Evolutionary conservation across 2,329 filamentous ascomycete species (phyloP), one percentile per base, ranked within the genome.

Genomic region (Colletotrichum tofieldiae): DNA sequence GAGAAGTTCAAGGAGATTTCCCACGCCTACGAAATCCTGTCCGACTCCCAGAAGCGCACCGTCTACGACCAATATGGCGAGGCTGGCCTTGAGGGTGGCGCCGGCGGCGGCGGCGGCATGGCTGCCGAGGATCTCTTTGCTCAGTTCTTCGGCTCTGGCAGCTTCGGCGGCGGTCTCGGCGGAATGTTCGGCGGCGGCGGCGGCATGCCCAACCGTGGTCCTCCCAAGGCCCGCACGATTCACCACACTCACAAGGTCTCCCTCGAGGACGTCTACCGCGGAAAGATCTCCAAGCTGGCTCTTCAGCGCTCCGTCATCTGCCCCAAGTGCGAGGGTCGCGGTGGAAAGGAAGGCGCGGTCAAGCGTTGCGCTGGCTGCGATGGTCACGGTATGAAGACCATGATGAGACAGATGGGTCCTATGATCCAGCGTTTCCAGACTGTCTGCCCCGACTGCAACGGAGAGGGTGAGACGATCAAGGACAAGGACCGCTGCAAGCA

Each of bases 381-480:
- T 79, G 96, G 96, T 76, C 91, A 93, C 75, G 96, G 96, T 84
- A 98, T 98, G 94, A 98, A 98, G 93, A 98, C 94, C 51, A 98
- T 99, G 96, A 98, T 99, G 96, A 93, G 97, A 82, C 96, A 99
- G 86, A 98, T 99, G 95, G 96, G 96, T 63, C 96, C 96, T 72
- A 99, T 99, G 96, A 98, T 99, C 78, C 97, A 99, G 87, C 94
- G 96, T 71, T 99, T 99, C 91, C 96, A 99, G 89, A 98, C 96
- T 39, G 95, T 98, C 78, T 99, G 96, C 90, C 94, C 95, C 37
- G 97, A 99, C 86, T 99, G 96, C 83, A 96, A 96, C 78, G 97
- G 97, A 75, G 96, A 99, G 84, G 96, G 96, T 73, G 96, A 99
- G 87, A 95, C 93, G 76, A 96, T 99, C 83, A 94, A 94, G 81